Conservation (phyloP, 345 rosid species). For the Heritiera fomes region DNA sequence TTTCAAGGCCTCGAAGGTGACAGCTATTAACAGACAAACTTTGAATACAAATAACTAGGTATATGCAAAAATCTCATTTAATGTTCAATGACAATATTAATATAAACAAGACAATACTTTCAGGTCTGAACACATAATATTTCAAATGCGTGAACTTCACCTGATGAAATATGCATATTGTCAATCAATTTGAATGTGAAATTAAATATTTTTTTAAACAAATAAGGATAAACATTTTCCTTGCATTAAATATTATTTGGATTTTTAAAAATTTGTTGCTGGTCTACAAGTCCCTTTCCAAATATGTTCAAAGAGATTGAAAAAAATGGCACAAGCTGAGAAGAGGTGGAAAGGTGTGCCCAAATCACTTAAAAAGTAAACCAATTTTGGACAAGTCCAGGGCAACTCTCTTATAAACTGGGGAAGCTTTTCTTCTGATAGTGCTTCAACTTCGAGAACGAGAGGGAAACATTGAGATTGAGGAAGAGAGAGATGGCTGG, state of each 20-base stretch:
- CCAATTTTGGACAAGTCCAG: neutral
- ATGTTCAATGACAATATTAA: neutral
- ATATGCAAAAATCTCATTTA: neutral
- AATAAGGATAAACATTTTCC: too few relatives aligned
- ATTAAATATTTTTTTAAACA: neutral
- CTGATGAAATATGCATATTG: neutral
- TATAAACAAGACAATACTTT: neutral
- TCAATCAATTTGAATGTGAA: neutral
- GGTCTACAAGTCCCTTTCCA: neutral
- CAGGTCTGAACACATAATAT: neutral
- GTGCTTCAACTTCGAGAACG: neutral
- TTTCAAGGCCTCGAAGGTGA: neutral
- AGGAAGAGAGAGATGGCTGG: neutral
- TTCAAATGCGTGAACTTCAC: conserved; percentile 8
- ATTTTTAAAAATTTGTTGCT: neutral
- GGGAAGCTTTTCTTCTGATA: too few relatives aligned
- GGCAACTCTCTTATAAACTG: neutral
- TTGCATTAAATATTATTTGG: neutral
- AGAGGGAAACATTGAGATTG: too few relatives aligned
- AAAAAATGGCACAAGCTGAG: neutral
- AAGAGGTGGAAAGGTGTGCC: neutral
- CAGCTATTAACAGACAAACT: neutral
- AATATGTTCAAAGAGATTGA: neutral
- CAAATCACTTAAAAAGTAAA: neutral
- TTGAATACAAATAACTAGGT: neutral